Evolutionary conservation across 345 rosid species (phyloP), one percentile per base, ranked within the genome.

Genomic region (Lepidium aucheri): DNA sequence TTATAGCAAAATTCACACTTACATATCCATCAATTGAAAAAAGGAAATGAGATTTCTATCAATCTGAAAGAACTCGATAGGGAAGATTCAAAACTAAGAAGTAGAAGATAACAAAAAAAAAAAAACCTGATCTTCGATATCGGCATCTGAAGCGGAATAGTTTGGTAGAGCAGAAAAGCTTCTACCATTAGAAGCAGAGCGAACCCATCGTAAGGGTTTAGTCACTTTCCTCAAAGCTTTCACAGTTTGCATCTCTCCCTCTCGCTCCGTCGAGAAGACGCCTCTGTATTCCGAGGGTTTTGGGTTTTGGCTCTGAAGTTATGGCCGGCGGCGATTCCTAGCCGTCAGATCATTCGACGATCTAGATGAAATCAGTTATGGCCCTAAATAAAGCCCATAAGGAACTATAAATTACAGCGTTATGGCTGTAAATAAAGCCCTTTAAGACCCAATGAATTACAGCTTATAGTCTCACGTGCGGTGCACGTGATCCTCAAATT

Each of bases 101-200:
- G 35, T 44, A 34, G 46, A 41, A 30, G n/a, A 5, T 4, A 24
- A 20, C 0, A 0, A 17, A 18, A 18, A 47, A 17, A 18, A 18
- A 47, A 9, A 17, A 57, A 86, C 96, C 96, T 90, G 88, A 65
- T 88, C 87, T 66, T 86, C 81, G 50, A 72, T 54, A 59, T 84
- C 76, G 45, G 77, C 78, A 69, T 59, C 34, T 50, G 81, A 14
- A 6, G 50, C 60, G 22, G 80, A 70, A 64, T 81, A 82, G 79
- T 68, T 76, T 42, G 94, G 92, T 10, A 64, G 82, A 75, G 92
- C 91, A 50, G 96, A 90, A 42, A 88, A 80, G 59, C 59, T 61
- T 80, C 86, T 82, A 20, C 40, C 69, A 53, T 39, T 39, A 42
- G 85, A 60, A 7, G 49, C 34, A 58, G 74, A 65, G 34, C 81